Evolutionary conservation across 1,139 yeast genomes (phyloP).

Genomic region (Candida sp.): DNA sequence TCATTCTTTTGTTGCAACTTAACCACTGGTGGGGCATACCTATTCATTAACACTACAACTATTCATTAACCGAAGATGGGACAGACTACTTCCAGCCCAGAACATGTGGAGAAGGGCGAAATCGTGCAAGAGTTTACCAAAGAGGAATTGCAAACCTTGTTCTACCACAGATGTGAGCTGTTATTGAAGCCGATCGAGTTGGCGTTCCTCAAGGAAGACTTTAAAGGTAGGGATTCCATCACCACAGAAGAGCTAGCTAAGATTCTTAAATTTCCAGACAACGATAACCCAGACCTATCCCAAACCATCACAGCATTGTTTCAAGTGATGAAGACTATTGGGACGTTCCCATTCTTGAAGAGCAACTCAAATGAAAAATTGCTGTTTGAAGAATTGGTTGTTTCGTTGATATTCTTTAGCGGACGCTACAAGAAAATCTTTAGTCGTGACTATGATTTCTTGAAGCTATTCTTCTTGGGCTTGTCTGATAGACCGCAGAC

Average conservation of each 20-base stretch:
- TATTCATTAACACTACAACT: neutral
- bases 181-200: constrained; percentile 30
- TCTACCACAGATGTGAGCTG: constrained; percentile 21
- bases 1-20: neutral
- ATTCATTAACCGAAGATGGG: constrained; percentile 16
- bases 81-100: constrained; percentile 23
- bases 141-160: constrained; percentile 22
- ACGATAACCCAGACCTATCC: neutral
- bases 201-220: constrained; percentile 8
- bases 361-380: constrained; percentile 11
- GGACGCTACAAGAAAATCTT: constrained; percentile 27
- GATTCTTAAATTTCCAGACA: constrained; percentile 7
- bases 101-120: neutral
- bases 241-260: constrained; percentile 5
- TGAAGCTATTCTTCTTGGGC: constrained; percentile 30
- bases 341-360: constrained; percentile 34
- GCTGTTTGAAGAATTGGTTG: constrained; percentile 24
- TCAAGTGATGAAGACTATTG: constrained; percentile 29
- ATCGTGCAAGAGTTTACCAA: constrained; percentile 21
- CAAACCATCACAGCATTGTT: constrained; percentile 21
- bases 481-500: neutral
- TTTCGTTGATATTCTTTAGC: constrained; percentile 28
- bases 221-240: neutral
- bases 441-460: constrained; percentile 24
- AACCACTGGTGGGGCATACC: neutral